Evolutionary conservation across 1,284 basidiomycete genomes (phyloP).

Genomic region (Heterobasidion occidentale): DNA sequence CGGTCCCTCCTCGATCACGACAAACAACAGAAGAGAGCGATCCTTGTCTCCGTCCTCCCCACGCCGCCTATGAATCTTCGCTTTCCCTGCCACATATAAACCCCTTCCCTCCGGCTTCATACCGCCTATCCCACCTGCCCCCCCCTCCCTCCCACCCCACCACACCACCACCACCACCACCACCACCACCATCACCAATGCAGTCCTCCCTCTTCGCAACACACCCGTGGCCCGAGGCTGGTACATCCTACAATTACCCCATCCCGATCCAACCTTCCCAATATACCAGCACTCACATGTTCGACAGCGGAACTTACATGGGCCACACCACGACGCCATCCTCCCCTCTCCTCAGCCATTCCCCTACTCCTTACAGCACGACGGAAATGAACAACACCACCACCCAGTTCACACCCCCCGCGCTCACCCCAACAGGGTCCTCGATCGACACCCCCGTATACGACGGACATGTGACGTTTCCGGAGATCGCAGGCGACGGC

Average conservation of each 20-base stretch:
- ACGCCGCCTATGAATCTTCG: neutral
- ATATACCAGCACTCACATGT: neutral
- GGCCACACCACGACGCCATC: neutral
- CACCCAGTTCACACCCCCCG: neutral
- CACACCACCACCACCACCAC: too few relatives aligned
- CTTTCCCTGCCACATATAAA: neutral
- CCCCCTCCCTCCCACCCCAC: neutral
- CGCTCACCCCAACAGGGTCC: constrained; percentile 4
- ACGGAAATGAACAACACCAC: neutral
- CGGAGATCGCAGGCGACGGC: constrained; percentile 6
- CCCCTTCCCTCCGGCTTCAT: neutral
- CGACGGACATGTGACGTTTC: constrained; percentile 4
- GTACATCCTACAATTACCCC: constrained; percentile 4
- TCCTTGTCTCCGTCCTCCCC: neutral
- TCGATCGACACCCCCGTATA: constrained; percentile 10
- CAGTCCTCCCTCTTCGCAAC: neutral
- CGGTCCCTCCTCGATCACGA: too few relatives aligned
- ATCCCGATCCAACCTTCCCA: constrained; percentile 1
- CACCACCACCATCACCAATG: too few relatives aligned
- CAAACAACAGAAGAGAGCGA: neutral
- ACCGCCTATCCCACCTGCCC: neutral
- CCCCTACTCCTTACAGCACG: neutral
- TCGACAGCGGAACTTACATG: neutral
- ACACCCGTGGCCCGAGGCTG: neutral
- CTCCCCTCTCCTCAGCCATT: neutral